Percentiles rank a stretch among this genome's conserved stretches.
Conservation (phyloP, 2,329 filamentous ascomycete genomes). For the Tympanopsis confertula region DNA sequence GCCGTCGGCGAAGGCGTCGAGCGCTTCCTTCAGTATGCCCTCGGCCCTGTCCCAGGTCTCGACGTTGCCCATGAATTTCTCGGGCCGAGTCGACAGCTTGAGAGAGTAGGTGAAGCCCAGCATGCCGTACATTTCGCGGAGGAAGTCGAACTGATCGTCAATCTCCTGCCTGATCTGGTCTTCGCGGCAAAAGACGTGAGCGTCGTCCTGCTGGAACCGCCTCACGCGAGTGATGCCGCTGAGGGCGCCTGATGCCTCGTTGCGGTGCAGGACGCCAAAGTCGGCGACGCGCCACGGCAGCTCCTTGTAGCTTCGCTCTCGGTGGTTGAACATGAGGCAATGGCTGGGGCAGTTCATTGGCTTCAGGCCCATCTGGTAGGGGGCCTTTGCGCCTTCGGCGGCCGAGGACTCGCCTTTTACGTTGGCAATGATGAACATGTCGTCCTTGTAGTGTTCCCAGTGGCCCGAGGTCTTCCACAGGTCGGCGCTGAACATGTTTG, state of each 20-base stretch:
- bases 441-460: constrained; percentile 55
- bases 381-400: constrained; percentile 43
- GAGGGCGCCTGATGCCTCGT: constrained; percentile 56
- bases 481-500: constrained; percentile 60
- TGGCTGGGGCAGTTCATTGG: constrained; percentile 31
- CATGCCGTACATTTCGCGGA: constrained; percentile 50
- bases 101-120: constrained; percentile 61
- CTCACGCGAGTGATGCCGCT: constrained; percentile 55
- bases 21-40: constrained; percentile 44
- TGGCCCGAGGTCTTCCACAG: constrained; percentile 62
- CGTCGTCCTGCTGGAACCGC: constrained; percentile 58
- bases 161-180: constrained; percentile 55
- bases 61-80: constrained; percentile 48
- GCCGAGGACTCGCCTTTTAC: constrained; percentile 77
- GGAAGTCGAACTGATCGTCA: constrained; percentile 52
- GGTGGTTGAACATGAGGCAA: constrained; percentile 53
- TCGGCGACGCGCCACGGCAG: constrained; percentile 59
- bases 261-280: constrained; percentile 57
- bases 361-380: constrained; percentile 65
- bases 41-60: constrained; percentile 57
- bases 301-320: constrained; percentile 56
- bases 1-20: constrained; percentile 42
- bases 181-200: constrained; percentile 56
- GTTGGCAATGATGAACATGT: constrained; percentile 45
- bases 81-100: constrained; percentile 56